These are phyloP conservation scores for Juglanconis sp. DNA, from an alignment of 2,329 filamentous ascomycete species.

Conservation along the genomic window DNA sequence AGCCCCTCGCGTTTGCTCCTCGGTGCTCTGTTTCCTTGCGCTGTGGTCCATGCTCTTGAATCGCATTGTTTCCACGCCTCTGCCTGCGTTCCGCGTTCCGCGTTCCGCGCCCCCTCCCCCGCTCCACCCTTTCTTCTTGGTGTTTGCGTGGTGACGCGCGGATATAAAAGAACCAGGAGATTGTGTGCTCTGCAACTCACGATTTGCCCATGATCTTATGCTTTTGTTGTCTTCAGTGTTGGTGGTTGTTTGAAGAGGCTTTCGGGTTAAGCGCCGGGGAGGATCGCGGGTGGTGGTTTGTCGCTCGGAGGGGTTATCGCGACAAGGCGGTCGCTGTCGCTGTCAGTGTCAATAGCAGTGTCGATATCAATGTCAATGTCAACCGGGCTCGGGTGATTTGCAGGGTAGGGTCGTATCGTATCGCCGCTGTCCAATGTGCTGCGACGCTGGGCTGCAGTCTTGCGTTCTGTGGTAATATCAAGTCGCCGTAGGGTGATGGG, in stretches of 20 bases:
- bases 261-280: not conserved
- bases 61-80: constrained; percentile 8
- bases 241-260: not conserved
- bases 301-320: not conserved
- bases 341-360: too few relatives aligned
- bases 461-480: not conserved
- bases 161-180: not conserved
- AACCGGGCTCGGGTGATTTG: not conserved
- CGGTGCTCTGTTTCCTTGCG: not conserved
- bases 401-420: not conserved
- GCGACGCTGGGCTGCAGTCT: not conserved
- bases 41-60: not conserved
- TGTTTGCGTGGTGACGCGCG: not conserved
- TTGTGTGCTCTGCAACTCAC: constrained; percentile 36
- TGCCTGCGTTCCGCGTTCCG: not conserved
- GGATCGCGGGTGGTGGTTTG: not conserved
- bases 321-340: constrained; percentile 2
- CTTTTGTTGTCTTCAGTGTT: constrained; percentile 1
- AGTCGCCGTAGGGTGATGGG: not conserved
- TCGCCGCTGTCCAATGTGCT: not conserved
- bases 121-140: not conserved
- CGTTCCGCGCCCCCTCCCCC: not conserved
- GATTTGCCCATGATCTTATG: constrained; percentile 47
- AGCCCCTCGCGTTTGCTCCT: not conserved
- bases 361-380: too few relatives aligned